Base-by-base conservation (phyloP, 805 yeast species). In the Candida montana region DNA sequence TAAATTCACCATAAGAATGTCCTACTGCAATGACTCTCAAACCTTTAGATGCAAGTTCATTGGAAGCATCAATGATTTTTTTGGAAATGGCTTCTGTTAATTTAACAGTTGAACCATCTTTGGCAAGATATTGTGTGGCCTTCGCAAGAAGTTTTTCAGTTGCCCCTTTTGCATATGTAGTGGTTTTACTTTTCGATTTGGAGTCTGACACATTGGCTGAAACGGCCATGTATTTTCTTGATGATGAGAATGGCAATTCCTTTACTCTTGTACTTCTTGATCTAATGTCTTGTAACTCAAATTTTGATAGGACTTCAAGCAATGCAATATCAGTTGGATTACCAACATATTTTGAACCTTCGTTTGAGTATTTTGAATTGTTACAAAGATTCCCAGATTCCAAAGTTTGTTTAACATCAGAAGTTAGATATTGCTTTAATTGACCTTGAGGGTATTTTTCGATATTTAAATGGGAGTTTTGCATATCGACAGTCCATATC, bases 301-400 rank as follows among this genome's bases (percentile, higher is more conserved):
- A 88, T 44, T 74, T 75, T 5, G 77, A 67, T 42, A 89, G 67
- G 27, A 79, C 76, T 61, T 87, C 96, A 42, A 89, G 69, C 33
- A 93, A 68, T 0, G 99, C 98, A 52, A 90, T 79, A 65, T 93
- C 99, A 12, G 96, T 88, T 31, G 99, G 95, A 62, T 91, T 93
- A 21, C 99, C 99, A 35, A 85, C 76, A 55, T 65, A 83, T 56
- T 76, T 80, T 44, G 77, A 83, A 56, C 73, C 76, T 53, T 84
- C 95, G 33, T 64, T 65, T 0, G 90, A 82, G 50, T 65, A 84
- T 46, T 76, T 72, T 12, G 89, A 77, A 57, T 85, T 85, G 65
- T 85, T 85, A 67, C 93, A 85, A 36, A 83, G 59, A 51, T 77
- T 81, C 16, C 90, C 91, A 31, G 79, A 68, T 52, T 78, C 83